Evolutionary conservation across 768 basidiomycete genomes (phyloP), one percentile per base, ranked within the genome.

Genomic region (Erythrobasidium yunnanense): DNA sequence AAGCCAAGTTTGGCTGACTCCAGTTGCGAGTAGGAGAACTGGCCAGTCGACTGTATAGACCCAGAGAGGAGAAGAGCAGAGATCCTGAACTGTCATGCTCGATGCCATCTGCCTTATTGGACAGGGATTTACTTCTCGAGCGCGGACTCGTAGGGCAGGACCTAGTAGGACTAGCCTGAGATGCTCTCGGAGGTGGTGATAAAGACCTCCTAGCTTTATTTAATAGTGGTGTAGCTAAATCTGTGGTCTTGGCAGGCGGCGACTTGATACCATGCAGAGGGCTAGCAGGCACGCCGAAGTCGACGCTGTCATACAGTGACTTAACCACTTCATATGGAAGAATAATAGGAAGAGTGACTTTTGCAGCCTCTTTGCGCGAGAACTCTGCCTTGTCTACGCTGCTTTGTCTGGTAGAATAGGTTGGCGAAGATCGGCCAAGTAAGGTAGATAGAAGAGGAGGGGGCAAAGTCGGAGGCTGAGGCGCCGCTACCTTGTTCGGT

Each of bases 271-370:
- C n/a, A n/a, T n/a, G n/a, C n/a, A n/a, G n/a, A n/a, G 38, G n/a
- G 29, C 56, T 15, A 11, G 35, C 38, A 7, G 56, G 38, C 8
- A 58, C 13, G 6, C 56, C 56, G 25, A 58, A 58, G 45, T 58
- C 56, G 5, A 58, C 56, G 35, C 56, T 58, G 38, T 58, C 56
- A 25, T 58, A 58, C 8, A 58, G 45, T 5, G 56, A 58, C 27
- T 58, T 58, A 2, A 58, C 56, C n/a, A 46, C 45, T 47, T 58
- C 56, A 27, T 34, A 58, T 18, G 56, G 38, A 8, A 58, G 56
- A 20, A 58, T 30, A 2, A 58, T 46, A 23, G 56, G 56, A 20
- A 58, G 35, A 18, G 34, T 22, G 20, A 58, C n/a, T 42, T 42
- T 11, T 42, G 38, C 38, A 42, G 11, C n/a, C 38, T 42, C 38